Conservation (phyloP, 495 filamentous ascomycete genomes). For the Neurospora pannonica region DNA sequence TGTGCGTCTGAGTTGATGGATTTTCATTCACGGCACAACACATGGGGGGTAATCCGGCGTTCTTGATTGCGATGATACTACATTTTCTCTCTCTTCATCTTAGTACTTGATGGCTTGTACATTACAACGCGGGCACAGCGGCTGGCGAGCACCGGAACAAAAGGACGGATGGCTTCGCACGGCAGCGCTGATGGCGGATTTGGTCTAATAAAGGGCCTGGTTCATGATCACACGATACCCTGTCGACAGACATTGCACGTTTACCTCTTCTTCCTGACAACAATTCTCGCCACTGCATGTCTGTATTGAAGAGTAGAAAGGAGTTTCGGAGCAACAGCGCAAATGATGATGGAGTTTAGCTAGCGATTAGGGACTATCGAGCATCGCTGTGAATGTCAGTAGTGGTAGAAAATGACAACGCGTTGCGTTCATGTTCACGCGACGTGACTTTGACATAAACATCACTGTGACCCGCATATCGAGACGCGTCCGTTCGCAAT, state of each 20-base stretch:
- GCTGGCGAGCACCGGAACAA: neutral
- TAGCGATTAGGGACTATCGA: neutral
- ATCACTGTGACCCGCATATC: neutral
- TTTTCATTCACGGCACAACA: slow-evolving; percentile 16
- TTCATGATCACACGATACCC: slow-evolving; percentile 2
- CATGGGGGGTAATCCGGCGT: slow-evolving; percentile 26
- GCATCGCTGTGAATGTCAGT: neutral
- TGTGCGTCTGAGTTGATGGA: slow-evolving; percentile 11
- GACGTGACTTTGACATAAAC: neutral
- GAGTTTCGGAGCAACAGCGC: neutral
- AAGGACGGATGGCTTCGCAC: neutral
- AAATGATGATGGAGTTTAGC: neutral
- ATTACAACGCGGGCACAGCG: slow-evolving; percentile 17
- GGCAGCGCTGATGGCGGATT: slow-evolving; percentile 6
- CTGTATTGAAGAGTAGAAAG: neutral
- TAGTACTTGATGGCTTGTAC: slow-evolving; percentile 25
- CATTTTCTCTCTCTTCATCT: slow-evolving; percentile 4
- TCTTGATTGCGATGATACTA: slow-evolving; percentile 26
- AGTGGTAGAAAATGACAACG: neutral
- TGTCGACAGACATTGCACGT: slow-evolving; percentile 1
- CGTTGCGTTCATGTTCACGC: neutral
- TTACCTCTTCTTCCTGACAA: neutral
- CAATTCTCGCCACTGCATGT: neutral
- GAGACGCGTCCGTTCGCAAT: neutral
- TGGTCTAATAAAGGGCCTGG: slow-evolving; percentile 8